phyloP scores from a whole-genome alignment of 75 land plant genomes.

The Pseudotsuga menziesii region DNA sequence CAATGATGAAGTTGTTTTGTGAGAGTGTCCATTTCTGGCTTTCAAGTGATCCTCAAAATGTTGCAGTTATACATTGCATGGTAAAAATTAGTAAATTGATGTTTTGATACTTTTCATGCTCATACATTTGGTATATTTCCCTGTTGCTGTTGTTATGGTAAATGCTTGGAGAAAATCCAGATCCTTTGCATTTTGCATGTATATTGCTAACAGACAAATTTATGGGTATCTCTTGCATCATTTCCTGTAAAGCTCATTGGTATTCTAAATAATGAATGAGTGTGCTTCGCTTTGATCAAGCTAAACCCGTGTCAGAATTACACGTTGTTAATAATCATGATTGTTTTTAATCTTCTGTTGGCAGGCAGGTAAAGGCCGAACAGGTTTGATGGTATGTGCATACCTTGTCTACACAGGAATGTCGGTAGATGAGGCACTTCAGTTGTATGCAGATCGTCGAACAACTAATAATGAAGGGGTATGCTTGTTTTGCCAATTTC shows the following conservation, averaged over 20 bases:
- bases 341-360: conserved; percentile 6
- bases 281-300: not conserved
- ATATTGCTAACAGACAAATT: not conserved
- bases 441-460: conserved; percentile 50
- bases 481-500: conserved; percentile 10
- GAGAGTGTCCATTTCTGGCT: conserved; percentile 70
- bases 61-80: conserved; percentile 75
- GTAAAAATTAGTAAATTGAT: conserved; percentile 17
- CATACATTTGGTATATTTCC: not conserved
- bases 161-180: not conserved
- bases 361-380: conserved; percentile 82
- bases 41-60: conserved; percentile 47
- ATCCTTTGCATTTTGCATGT: not conserved
- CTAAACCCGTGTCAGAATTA: not conserved
- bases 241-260: not conserved
- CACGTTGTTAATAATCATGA: not conserved
- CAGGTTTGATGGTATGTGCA: conserved; percentile 81
- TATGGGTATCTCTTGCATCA: not conserved
- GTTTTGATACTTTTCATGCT: not conserved
- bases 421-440: conserved; percentile 63
- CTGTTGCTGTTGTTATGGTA: not conserved
- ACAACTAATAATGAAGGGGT: conserved; percentile 78
- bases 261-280: not conserved
- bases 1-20: conserved; percentile 61
- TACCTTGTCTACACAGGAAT: conserved; percentile 67